Evolutionary conservation across 441 rosid genomes (phyloP).

Genomic region (Gossypium aridum): DNA sequence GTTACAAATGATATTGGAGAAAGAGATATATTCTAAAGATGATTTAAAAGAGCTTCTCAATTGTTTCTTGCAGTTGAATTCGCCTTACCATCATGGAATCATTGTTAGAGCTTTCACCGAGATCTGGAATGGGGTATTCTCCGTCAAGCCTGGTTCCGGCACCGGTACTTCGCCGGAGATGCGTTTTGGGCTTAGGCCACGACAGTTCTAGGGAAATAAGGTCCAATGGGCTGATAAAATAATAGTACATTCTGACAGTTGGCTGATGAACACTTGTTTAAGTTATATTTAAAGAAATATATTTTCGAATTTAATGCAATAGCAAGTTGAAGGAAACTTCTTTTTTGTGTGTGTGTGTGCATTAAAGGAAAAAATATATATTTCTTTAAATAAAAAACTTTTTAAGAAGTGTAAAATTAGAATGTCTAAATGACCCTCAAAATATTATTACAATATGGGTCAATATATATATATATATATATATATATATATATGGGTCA

Average conservation of each 20-base stretch:
- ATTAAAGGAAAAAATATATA: not conserved
- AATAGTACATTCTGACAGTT: not conserved
- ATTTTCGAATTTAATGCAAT: not conserved
- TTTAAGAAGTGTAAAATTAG: not conserved
- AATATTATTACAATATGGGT: not conserved
- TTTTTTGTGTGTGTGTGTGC: not conserved
- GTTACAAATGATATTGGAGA: conserved; percentile 71
- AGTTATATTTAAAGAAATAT: conserved; percentile 1
- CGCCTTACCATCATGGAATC: conserved; percentile 56
- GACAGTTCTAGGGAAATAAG: conserved; percentile 16
- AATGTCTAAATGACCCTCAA: not conserved
- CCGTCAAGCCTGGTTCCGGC: conserved; percentile 22
- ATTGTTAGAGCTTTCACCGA: conserved; percentile 63
- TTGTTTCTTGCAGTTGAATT: conserved; percentile 62
- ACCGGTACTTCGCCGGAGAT: conserved; percentile 6
- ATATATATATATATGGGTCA: too few relatives aligned
- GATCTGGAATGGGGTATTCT: conserved; percentile 70
- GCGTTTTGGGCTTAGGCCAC: conserved; percentile 26
- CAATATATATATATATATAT: too few relatives aligned
- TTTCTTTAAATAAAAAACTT: not conserved
- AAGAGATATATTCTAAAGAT: conserved; percentile 54
- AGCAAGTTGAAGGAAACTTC: not conserved
- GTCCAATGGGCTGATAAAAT: not conserved
- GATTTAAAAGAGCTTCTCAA: conserved; percentile 59
- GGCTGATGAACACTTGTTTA: not conserved